Evolutionary conservation across 768 basidiomycete species (phyloP).

Genomic region (Leccinum longicurvipes): DNA sequence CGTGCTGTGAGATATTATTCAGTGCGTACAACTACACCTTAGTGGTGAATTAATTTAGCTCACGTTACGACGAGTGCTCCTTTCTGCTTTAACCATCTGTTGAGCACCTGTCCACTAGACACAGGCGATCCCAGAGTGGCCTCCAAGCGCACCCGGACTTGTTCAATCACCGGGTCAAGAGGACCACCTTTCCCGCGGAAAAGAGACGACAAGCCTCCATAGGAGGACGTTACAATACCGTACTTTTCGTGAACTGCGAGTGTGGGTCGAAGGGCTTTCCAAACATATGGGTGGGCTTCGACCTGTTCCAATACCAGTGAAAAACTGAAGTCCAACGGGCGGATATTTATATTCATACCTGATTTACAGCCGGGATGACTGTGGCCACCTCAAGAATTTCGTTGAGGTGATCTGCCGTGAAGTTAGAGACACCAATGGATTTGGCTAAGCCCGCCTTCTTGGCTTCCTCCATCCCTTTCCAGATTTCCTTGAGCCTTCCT

Average conservation of each 20-base stretch:
- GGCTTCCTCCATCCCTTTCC: slow-evolving; percentile 60
- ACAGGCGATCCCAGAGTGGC: slow-evolving; percentile 23
- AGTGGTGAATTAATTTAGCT: slow-evolving; percentile 4
- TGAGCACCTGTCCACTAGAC: slow-evolving; percentile 29
- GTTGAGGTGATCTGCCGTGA: slow-evolving; percentile 41
- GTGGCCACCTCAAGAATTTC: slow-evolving; percentile 43
- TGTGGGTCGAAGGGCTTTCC: slow-evolving; percentile 38
- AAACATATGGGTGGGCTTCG: slow-evolving; percentile 54
- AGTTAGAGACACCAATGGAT: slow-evolving; percentile 57
- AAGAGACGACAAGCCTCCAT: slow-evolving; percentile 40
- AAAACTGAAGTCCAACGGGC: background rate
- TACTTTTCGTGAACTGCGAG: slow-evolving; percentile 35
- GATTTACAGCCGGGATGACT: slow-evolving; percentile 50
- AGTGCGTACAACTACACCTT: background rate
- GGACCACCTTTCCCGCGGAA: slow-evolving; percentile 37
- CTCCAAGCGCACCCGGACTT: slow-evolving; percentile 31
- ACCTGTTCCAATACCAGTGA: slow-evolving; percentile 31
- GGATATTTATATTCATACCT: slow-evolving; percentile 32
- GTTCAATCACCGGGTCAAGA: slow-evolving; percentile 36
- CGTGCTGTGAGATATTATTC: slow-evolving; percentile 22
- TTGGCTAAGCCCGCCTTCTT: slow-evolving; percentile 40
- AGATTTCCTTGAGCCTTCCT: slow-evolving; percentile 48
- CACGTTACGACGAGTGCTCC: slow-evolving; percentile 32
- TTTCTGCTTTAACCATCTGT: slow-evolving; percentile 31
- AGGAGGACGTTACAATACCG: slow-evolving; percentile 40